phyloP scores from a whole-genome alignment of 805 yeast genomes.

The Saccharomycodes ludwigii region DNA sequence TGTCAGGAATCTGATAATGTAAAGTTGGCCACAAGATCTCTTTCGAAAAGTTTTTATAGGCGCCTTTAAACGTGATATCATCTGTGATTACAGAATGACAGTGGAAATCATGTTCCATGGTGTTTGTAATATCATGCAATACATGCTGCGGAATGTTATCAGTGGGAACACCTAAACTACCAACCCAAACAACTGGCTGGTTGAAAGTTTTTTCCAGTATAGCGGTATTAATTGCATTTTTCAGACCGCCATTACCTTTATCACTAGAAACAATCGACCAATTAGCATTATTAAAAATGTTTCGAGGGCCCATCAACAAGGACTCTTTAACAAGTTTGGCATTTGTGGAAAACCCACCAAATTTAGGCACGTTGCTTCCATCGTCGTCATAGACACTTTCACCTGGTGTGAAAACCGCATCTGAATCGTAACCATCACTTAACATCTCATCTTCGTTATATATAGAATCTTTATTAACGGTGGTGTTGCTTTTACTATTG shows the following conservation, averaged over 20 bases:
- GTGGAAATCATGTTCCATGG: conserved; percentile 35
- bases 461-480: background rate
- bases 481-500: background rate
- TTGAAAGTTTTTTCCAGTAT: conserved; percentile 26
- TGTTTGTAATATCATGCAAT: conserved; percentile 37
- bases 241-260: conserved; percentile 80
- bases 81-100: conserved; percentile 59
- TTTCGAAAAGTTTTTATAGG: conserved; percentile 83
- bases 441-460: conserved; percentile 4
- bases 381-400: conserved; percentile 11
- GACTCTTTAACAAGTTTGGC: conserved; percentile 30
- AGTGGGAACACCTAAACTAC: conserved; percentile 86
- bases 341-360: conserved; percentile 65
- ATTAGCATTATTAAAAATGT: conserved; percentile 38
- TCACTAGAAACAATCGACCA: conserved; percentile 62
- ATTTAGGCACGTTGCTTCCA: conserved; percentile 28
- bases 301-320: conserved; percentile 25
- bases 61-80: conserved; percentile 79
- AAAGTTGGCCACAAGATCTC: conserved; percentile 95
- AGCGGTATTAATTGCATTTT: conserved; percentile 68
- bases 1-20: conserved; percentile 88
- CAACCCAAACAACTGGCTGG: conserved; percentile 56
- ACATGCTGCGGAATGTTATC: conserved; percentile 58
- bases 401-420: conserved; percentile 18
- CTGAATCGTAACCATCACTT: conserved; percentile 9